phyloP scores from a whole-genome alignment of 257 asterid genomes.

The Nemophila menziesii region DNA sequence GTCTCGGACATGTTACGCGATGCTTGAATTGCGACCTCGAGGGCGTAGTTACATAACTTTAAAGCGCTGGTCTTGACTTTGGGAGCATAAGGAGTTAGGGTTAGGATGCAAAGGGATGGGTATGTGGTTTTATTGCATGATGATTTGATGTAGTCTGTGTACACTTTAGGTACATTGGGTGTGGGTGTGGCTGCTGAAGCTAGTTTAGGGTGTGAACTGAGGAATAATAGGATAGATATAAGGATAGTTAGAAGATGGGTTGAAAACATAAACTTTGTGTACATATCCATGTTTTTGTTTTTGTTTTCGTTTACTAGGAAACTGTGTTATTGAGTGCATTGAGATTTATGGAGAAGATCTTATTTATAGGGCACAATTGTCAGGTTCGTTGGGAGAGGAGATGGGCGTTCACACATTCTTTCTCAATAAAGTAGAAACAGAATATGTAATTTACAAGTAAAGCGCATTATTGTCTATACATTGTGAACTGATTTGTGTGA shows the following conservation, averaged over 20 bases:
- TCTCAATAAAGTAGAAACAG: too few species aligned
- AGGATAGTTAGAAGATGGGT: slow-evolving; percentile 5
- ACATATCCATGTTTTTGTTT: neutral
- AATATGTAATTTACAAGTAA: too few species aligned
- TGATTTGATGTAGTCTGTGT: slow-evolving; percentile 25
- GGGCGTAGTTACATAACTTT: slow-evolving; percentile 43
- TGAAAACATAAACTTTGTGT: neutral
- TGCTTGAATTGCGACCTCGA: slow-evolving; percentile 30
- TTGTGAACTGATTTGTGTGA: too few species aligned
- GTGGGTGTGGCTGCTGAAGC: slow-evolving; percentile 14
- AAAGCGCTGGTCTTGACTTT: slow-evolving; percentile 26
- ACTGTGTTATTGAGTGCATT: neutral
- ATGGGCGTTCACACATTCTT: too few species aligned
- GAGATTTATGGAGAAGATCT: neutral
- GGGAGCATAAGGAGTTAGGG: slow-evolving; percentile 45
- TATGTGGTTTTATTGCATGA: slow-evolving; percentile 44
- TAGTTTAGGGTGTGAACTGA: slow-evolving; percentile 4
- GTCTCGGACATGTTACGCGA: slow-evolving; percentile 23
- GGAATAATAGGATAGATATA: neutral
- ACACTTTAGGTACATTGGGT: neutral
- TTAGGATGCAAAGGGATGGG: slow-evolving; percentile 30
- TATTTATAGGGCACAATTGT: neutral
- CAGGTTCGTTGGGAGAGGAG: too few species aligned
- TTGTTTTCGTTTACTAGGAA: neutral
- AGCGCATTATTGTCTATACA: too few species aligned